Evolutionary conservation across 768 basidiomycete species (phyloP), one percentile per base, ranked within the genome.

Genomic region (Trametes sanguinea): DNA sequence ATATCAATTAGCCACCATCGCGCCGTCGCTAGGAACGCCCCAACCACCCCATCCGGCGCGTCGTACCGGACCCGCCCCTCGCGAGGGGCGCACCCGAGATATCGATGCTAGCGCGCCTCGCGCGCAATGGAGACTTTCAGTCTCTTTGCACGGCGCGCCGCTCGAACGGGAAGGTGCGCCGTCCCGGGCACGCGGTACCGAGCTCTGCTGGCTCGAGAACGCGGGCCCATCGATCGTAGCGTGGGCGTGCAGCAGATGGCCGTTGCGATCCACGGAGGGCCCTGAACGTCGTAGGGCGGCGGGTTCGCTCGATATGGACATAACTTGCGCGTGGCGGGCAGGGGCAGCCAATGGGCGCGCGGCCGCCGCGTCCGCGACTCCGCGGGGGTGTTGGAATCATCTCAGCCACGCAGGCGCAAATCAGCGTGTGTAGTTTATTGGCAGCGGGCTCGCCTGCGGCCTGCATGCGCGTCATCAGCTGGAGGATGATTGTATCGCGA

Each of bases 291-390:
- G 22, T 22, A 22, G 22, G 22, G n/a, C 29, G 56, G 46, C 56
- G 56, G 56, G 56, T 50, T 17, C 14, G 46, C 56, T 57, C 39
- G 37, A 57, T 48, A 50, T 29, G 55, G 44, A 30, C 44, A 11
- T 50, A 14, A 13, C 48, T 13, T 13, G 30, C 14, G 30, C 14
- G 29, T 14, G 14, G 29, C 30, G 48, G 27, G 48, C 30, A 50
- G 14, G 30, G 27, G 30, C 46, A n/a, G 46, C 22, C 22, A 22
- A 22, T 22, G 6, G 35, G 35, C 35, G 35, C 6, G 35, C 35
- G 35, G 35, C 35, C 35, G 35, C 35, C 35, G 35, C 11, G 35
- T 11, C 35, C 11, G 35, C 35, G 35, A 37, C 35, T 6, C 35
- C 27, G 48, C 13, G 48, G 5, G 2, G 48, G 48, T 30, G 16